These are phyloP conservation scores for Naganishia albida DNA, from an alignment of 1,284 basidiomycete species.

Conservation along the genomic window DNA sequence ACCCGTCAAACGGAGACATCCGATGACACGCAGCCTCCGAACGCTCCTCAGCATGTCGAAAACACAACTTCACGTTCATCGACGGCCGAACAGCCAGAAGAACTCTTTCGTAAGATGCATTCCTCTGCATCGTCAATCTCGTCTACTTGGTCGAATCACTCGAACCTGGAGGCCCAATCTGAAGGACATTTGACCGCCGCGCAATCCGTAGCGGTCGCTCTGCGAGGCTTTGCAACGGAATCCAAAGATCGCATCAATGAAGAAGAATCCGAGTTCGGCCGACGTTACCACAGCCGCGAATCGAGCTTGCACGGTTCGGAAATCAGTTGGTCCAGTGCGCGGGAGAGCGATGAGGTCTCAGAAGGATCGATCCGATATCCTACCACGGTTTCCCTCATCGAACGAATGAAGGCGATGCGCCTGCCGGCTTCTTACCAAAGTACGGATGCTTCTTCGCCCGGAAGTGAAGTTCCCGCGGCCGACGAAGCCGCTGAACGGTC, in stretches of 20 bases:
- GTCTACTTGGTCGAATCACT: neutral
- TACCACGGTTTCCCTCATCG: constrained; percentile 17
- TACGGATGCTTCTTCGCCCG: neutral
- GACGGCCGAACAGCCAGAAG: too few species aligned
- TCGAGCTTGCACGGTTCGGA: constrained; percentile 8
- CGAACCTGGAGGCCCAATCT: neutral
- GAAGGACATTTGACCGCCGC: neutral
- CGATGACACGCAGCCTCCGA: too few species aligned
- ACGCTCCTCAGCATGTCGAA: too few species aligned
- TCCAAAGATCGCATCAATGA: neutral
- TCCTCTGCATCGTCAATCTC: neutral
- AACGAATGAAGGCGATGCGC: constrained; percentile 17
- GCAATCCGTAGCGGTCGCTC: neutral
- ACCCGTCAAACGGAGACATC: too few species aligned
- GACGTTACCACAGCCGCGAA: constrained; percentile 4
- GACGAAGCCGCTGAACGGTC: neutral
- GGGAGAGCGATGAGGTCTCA: constrained; percentile 19
- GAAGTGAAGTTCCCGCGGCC: neutral
- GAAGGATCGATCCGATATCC: constrained; percentile 22
- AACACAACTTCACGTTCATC: too few species aligned
- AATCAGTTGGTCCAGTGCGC: constrained; percentile 20
- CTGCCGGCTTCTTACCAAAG: neutral
- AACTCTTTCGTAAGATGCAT: neutral
- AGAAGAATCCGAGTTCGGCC: constrained; percentile 5
- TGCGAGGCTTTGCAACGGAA: neutral